These are phyloP conservation scores for Saccharomycopsis guyanensis DNA, from an alignment of 805 yeast species.

Conservation along the genomic window DNA sequence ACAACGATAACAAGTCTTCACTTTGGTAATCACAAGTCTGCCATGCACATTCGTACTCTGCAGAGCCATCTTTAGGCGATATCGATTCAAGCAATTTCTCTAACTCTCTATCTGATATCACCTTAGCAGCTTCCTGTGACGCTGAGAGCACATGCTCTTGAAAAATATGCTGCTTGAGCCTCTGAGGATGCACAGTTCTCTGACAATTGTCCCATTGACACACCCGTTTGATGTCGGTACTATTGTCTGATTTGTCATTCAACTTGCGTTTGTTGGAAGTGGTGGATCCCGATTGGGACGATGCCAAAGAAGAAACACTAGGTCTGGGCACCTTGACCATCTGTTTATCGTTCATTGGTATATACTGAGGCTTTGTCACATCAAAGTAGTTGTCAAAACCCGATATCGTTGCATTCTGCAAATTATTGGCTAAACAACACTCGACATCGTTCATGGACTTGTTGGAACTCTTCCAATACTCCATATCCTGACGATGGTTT, in stretches of 20 bases:
- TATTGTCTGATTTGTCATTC: too few species aligned
- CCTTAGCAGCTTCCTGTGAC: slow-evolving; percentile 19
- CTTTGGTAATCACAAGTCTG: slow-evolving; percentile 55
- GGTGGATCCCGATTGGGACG: too few species aligned
- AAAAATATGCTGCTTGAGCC: slow-evolving; percentile 45
- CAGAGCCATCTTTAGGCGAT: slow-evolving; percentile 20
- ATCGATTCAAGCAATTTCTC: slow-evolving; percentile 1
- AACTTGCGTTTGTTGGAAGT: too few species aligned
- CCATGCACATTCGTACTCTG: slow-evolving; percentile 61
- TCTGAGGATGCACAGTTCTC: slow-evolving; percentile 32
- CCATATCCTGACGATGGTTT: slow-evolving; percentile 2
- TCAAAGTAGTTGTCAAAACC: too few species aligned
- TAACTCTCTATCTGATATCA: slow-evolving; percentile 9
- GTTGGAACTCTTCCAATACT: neutral
- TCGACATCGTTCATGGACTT: neutral
- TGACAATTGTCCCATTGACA: slow-evolving; percentile 71
- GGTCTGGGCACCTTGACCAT: too few species aligned
- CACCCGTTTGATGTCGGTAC: neutral
- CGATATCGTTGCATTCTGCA: too few species aligned
- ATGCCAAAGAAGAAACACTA: too few species aligned
- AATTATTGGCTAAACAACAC: slow-evolving; percentile 4
- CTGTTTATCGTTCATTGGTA: too few species aligned
- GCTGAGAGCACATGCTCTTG: slow-evolving; percentile 38
- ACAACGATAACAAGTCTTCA: slow-evolving; percentile 42
- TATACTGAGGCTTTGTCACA: too few species aligned